Percentiles rank a stretch among this genome's conserved stretches.
phyloP scores from a whole-genome alignment of 129 eudicot genomes.

The Gnaphalium uliginosum region DNA sequence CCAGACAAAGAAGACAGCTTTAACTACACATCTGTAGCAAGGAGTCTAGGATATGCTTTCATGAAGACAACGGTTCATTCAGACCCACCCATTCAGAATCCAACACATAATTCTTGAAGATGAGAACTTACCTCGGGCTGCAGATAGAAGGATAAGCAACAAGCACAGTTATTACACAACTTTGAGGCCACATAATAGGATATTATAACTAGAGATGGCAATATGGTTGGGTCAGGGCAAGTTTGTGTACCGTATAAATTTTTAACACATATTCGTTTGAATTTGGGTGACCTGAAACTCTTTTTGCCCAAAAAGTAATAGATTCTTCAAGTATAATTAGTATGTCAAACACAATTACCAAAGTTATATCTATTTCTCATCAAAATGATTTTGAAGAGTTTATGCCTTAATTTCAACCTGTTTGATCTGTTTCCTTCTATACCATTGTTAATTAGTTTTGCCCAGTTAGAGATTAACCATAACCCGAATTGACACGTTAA shows the following conservation, averaged over 20 bases:
- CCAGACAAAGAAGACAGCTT: constrained; percentile 44
- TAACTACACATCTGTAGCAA: constrained; percentile 36
- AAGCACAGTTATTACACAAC: constrained; percentile 38
- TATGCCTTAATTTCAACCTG: neutral
- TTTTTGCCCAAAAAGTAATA: neutral
- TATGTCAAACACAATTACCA: neutral
- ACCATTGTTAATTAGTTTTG: neutral
- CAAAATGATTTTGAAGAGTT: neutral
- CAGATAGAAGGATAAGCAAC: constrained; percentile 51
- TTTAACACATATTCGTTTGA: neutral
- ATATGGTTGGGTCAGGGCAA: neutral
- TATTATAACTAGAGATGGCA: neutral
- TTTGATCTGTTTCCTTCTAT: neutral
- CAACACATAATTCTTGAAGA: constrained; percentile 72
- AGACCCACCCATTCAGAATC: constrained; percentile 77
- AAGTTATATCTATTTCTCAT: neutral
- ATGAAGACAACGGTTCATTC: constrained; percentile 56
- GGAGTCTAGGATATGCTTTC: constrained; percentile 35
- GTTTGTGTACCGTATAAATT: neutral
- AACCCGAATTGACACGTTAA: neutral
- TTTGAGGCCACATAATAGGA: neutral
- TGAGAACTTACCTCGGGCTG: constrained; percentile 98
- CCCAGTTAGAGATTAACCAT: neutral
- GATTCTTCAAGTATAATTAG: neutral
- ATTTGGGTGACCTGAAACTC: neutral